Evolutionary conservation across 1,139 yeast species (phyloP).

Genomic region (Dujonia santamariae): DNA sequence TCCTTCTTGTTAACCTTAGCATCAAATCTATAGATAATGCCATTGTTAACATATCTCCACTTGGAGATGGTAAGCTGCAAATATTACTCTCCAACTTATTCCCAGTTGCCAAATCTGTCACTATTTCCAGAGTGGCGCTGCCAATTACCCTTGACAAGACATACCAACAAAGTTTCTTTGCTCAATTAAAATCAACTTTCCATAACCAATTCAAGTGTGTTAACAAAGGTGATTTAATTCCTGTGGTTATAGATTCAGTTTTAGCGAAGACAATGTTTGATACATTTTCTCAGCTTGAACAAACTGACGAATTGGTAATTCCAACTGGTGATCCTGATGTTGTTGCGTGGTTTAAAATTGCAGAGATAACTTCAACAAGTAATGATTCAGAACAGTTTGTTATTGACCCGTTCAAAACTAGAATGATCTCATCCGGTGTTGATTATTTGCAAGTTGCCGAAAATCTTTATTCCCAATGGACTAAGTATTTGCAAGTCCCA

Average conservation of each 20-base stretch:
- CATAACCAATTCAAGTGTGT: conserved; percentile 59
- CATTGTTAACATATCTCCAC: conserved; percentile 16
- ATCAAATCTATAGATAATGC: conserved; percentile 23
- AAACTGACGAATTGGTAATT: conserved; percentile 28
- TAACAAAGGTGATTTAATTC: conserved; percentile 61
- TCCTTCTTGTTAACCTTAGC: conserved; percentile 53
- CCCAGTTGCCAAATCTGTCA: conserved; percentile 43
- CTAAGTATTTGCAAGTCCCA: conserved; percentile 43
- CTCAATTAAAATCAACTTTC: conserved; percentile 62
- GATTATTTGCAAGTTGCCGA: conserved; percentile 39
- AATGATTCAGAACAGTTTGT: conserved; percentile 45
- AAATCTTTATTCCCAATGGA: conserved; percentile 43
- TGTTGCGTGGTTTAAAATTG: conserved; percentile 81
- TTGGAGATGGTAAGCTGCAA: conserved; percentile 8
- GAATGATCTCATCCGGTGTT: conserved; percentile 66
- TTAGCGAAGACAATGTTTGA: conserved; percentile 60
- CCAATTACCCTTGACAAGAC: conserved; percentile 68
- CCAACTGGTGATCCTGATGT: conserved; percentile 69
- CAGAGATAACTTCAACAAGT: conserved; percentile 13
- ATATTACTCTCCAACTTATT: conserved; percentile 18
- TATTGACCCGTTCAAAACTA: conserved; percentile 62
- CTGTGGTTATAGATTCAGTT: conserved; percentile 73
- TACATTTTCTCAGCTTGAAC: conserved; percentile 19
- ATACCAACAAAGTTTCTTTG: conserved; percentile 61
- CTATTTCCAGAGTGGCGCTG: conserved; percentile 68